phyloP scores from a whole-genome alignment of 78 protist species.

The Tieghemostelium lacteum region DNA sequence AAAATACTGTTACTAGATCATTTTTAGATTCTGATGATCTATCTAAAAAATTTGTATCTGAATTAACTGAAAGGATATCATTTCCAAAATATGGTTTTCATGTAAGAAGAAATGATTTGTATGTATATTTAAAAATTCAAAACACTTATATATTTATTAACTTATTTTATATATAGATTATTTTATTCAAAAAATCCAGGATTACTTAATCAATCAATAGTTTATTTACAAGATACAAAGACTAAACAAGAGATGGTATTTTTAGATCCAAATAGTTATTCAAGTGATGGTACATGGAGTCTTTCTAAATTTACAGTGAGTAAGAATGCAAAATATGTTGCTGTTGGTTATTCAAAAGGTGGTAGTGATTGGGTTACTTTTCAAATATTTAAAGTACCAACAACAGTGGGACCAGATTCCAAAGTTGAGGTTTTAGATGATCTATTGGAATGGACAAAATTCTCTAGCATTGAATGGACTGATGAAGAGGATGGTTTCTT shows the following conservation, averaged over 20 bases:
- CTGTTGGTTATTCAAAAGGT: conserved; percentile 55
- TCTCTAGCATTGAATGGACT: conserved; percentile 81
- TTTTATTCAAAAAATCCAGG: conserved; percentile 64
- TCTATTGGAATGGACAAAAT: conserved; percentile 88
- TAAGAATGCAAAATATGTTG: conserved; percentile 62
- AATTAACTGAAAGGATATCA: conserved; percentile 8
- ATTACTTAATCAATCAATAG: conserved; percentile 49
- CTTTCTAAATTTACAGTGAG: conserved; percentile 1
- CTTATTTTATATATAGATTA: not conserved
- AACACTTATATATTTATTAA: not conserved
- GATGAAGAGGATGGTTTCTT: conserved; percentile 87
- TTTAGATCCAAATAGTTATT: conserved; percentile 84
- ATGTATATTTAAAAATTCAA: not conserved
- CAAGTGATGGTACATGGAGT: conserved; percentile 57
- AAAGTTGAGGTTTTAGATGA: conserved; percentile 48
- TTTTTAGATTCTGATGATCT: conserved; percentile 10
- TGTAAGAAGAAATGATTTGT: conserved; percentile 15
- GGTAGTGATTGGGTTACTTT: conserved; percentile 93
- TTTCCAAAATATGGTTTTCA: conserved; percentile 9
- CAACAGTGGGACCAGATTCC: not conserved
- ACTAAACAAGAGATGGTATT: conserved; percentile 26
- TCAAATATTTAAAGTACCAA: conserved; percentile 21
- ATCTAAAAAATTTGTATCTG: not conserved
- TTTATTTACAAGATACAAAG: conserved; percentile 22
- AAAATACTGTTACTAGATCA: conserved; percentile 29